Evolutionary conservation across 164 flowering plant genomes (phyloP).

Genomic region (Pachysandra terminalis): DNA sequence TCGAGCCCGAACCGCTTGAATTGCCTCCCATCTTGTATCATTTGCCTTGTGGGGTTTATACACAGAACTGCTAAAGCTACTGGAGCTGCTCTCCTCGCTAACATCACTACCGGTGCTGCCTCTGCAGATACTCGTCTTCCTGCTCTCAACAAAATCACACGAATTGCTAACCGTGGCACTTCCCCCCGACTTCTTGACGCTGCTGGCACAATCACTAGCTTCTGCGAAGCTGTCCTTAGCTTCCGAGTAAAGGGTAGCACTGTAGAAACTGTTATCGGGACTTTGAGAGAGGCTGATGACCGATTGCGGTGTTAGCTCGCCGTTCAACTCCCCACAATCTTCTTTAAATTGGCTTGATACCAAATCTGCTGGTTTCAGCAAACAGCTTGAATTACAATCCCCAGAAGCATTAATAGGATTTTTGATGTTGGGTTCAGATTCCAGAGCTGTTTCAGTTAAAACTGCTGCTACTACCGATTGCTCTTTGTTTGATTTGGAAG

Average conservation of each 20-base stretch:
- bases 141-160: slow-evolving; percentile 48
- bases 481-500: slow-evolving; percentile 24
- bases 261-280: slow-evolving; percentile 42
- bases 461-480: slow-evolving; percentile 22
- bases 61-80: slow-evolving; percentile 50
- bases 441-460: slow-evolving; percentile 8
- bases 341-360: slow-evolving; percentile 16
- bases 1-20: slow-evolving; percentile 50
- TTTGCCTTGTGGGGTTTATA: slow-evolving; percentile 80
- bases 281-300: slow-evolving; percentile 33
- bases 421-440: slow-evolving; percentile 21
- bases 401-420: slow-evolving; percentile 25
- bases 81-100: slow-evolving; percentile 81
- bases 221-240: slow-evolving; percentile 69
- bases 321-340: slow-evolving; percentile 12
- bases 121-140: slow-evolving; percentile 55
- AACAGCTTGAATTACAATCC: slow-evolving; percentile 19
- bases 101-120: slow-evolving; percentile 77
- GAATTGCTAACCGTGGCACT: slow-evolving; percentile 43
- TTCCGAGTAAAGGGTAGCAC: slow-evolving; percentile 44
- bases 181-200: slow-evolving; percentile 42
- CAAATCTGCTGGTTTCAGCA: slow-evolving; percentile 19
- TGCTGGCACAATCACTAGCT: slow-evolving; percentile 49
- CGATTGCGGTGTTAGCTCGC: slow-evolving; percentile 24
- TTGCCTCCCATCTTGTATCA: slow-evolving; percentile 79